Percentiles rank a stretch among this genome's conserved stretches.
Evolutionary conservation across 2,329 filamentous ascomycete genomes (phyloP).

Genomic region (Paecilomyces niveus): DNA sequence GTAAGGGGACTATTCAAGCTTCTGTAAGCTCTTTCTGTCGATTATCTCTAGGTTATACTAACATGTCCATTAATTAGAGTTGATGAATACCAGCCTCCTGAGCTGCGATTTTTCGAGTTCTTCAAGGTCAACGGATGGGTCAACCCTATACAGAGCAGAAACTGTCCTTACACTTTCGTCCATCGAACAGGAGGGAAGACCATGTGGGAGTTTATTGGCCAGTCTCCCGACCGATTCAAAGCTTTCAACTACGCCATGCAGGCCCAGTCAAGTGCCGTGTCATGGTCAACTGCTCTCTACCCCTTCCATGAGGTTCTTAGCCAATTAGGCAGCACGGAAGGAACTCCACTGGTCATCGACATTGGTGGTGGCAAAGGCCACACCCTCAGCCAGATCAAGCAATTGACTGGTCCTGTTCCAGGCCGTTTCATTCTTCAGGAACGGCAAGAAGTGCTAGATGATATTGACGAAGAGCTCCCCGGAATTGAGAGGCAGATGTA

Average conservation of each 20-base stretch:
- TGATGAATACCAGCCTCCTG: conserved; percentile 13
- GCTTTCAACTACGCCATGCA: conserved; percentile 21
- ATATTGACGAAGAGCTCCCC: conserved; percentile 4
- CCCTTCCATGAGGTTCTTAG: conserved; percentile 14
- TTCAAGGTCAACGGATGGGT: conserved; percentile 12
- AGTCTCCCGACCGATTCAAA: conserved; percentile 16
- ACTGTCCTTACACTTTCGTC: conserved; percentile 20
- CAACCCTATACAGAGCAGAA: conserved; percentile 10
- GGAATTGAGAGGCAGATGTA: conserved; percentile 12
- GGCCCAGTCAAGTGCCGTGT: conserved; percentile 8
- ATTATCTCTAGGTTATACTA: too few relatives aligned
- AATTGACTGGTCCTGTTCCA: conserved; percentile 5
- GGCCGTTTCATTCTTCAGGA: conserved; percentile 18
- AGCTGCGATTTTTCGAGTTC: conserved; percentile 13
- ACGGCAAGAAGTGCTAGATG: conserved; percentile 7
- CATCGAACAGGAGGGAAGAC: conserved; percentile 13
- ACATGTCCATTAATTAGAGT: conserved; percentile 7
- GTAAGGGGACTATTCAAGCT: conserved; percentile 8
- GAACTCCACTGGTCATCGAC: conserved; percentile 12
- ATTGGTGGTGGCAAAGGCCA: conserved; percentile 15
- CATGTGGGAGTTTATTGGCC: conserved; percentile 18
- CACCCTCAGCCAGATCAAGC: conserved; percentile 8
- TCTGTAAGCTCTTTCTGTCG: conserved; percentile 3
- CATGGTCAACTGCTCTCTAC: conserved; percentile 9
- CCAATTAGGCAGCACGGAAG: conserved; percentile 11